A percentile compares a stretch with the other conserved stretches of the same genome.
Evolutionary conservation across 331 rosid genomes (phyloP).

Genomic region (Acacia pycnantha): DNA sequence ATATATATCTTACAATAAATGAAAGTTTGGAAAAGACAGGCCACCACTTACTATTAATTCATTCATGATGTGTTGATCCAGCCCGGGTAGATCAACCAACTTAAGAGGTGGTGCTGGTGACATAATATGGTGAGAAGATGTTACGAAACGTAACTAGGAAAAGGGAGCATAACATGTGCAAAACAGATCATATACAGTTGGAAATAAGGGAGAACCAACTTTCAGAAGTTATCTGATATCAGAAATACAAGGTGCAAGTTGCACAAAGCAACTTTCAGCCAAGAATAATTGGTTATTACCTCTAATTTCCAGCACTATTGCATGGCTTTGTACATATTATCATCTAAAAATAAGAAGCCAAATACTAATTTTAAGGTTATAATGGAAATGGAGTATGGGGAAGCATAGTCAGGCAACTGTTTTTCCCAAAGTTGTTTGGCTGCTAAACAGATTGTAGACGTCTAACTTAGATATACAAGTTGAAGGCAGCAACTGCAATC

Average conservation of each 20-base stretch:
- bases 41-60: slow-evolving; percentile 69
- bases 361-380: background rate
- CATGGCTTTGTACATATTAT: background rate
- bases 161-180: background rate
- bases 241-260: background rate
- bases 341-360: background rate
- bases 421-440: background rate
- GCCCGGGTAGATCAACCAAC: slow-evolving; percentile 92
- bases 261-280: slow-evolving; percentile 9
- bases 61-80: slow-evolving; percentile 84
- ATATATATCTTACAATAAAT: slow-evolving; percentile 9
- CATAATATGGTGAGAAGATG: slow-evolving; percentile 22
- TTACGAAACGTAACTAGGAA: background rate
- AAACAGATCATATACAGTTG: background rate
- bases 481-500: slow-evolving; percentile 7
- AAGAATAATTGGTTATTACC: background rate
- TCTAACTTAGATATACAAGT: background rate
- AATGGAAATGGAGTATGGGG: background rate
- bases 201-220: background rate
- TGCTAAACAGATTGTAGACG: background rate
- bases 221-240: background rate
- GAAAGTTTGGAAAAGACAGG: slow-evolving; percentile 19
- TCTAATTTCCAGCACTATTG: background rate
- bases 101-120: slow-evolving; percentile 85
- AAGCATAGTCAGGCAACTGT: background rate